Conservation (phyloP, 164 flowering plant species). For the Malania oleifera region DNA sequence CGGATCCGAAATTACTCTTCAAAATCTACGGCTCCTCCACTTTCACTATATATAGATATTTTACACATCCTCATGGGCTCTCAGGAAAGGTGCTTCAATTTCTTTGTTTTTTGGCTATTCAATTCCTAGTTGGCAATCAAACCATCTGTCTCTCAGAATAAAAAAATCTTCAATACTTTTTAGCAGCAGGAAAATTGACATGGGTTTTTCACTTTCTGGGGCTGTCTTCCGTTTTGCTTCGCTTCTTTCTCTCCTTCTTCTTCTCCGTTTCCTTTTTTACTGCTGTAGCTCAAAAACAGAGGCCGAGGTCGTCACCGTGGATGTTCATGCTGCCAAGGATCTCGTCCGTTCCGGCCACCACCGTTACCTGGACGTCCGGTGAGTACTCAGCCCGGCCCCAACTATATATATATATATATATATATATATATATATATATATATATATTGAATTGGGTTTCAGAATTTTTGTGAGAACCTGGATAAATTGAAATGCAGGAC, state of each 20-base stretch:
- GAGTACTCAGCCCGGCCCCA: neutral
- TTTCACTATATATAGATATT: neutral
- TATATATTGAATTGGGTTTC: neutral
- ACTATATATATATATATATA: neutral
- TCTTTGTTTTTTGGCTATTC: neutral
- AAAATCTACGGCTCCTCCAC: no score
- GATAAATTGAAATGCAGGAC: slow-evolving; percentile 38
- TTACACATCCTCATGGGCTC: slow-evolving; percentile 15
- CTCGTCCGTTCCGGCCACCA: slow-evolving; percentile 56
- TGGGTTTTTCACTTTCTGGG: slow-evolving; percentile 20
- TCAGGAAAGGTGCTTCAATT: slow-evolving; percentile 15
- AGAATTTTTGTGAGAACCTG: neutral
- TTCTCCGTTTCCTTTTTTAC: slow-evolving; percentile 8
- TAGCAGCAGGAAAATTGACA: no score
- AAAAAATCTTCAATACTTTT: no score
- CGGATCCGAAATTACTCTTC: no score
- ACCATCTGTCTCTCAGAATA: no score
- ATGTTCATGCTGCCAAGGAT: slow-evolving; percentile 51
- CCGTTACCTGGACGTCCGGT: slow-evolving; percentile 73
- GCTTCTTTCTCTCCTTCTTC: slow-evolving; percentile 5
- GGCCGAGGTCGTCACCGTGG: slow-evolving; percentile 52
- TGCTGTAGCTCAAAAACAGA: slow-evolving; percentile 32
- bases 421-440: no score
- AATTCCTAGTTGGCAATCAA: no score
- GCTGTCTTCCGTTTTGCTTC: slow-evolving; percentile 1